Evolutionary conservation across 2,329 filamentous ascomycete species (phyloP), one percentile per base, ranked within the genome.

Genomic region (Fusarium pilosicola): DNA sequence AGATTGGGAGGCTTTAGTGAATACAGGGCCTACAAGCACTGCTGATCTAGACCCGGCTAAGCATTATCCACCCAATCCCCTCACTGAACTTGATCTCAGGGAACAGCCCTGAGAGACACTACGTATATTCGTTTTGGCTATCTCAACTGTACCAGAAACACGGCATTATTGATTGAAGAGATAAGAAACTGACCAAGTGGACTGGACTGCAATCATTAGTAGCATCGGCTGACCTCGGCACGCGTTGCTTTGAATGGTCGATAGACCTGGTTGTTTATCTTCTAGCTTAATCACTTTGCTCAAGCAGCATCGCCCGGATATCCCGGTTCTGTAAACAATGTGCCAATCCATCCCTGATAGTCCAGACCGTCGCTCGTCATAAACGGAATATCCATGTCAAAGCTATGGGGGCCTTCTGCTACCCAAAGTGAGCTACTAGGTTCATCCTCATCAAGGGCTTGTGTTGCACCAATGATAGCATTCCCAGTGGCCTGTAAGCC

Each of bases 51-150:
- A 13, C 6, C 14, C 39, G 59, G 59, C 7, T 62, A 62, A 22
- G 49, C 59, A 62, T 56, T 62, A 56, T 46, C 59, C 59, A 44
- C n/a, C 30, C 22, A 42, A n/a, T 45, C n/a, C 42, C 10, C 28
- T 30, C 20, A n/a, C 28, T 30, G 45, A 30, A 6, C 20, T 48
- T 15, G 5, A 46, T 14, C 24, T 8, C 5, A 7, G 13, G 1
- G 20, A 41, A 5, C 14, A 17, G 30, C 44, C 17, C 26, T 11
- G 13, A 26, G 13, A 20, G 24, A 18, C 7, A 10, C 12, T 20
- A 7, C 42, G n/a, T 28, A 28, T 28, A 28, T 28, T 28, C 28
- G 3, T 28, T 28, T 28, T 28, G 28, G 28, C 28, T 28, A 28
- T 28, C 28, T 26, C 7, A 26, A 26, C 26, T 7, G 26, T 26